Evolutionary conservation across 2,329 filamentous ascomycete genomes (phyloP), one percentile per base, ranked within the genome.

Genomic region (Pseudophaeomoniella oleicola): DNA sequence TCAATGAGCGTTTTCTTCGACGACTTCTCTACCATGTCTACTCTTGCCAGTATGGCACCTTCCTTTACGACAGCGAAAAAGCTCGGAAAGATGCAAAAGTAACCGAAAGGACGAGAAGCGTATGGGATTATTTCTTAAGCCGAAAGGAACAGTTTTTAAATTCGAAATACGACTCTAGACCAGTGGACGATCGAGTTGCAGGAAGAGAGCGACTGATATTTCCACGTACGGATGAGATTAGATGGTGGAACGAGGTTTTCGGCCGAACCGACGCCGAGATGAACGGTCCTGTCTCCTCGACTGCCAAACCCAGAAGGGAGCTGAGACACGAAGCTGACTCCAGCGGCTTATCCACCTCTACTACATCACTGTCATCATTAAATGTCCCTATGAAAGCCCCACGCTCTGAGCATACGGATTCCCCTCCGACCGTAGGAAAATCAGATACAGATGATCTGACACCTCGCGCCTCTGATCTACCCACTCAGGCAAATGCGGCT

Each of bases 41-140:
- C 53, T 88, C 88, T 1, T 94, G 87, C 46, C 90, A 98, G 54
- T 98, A 94, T 44, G 90, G 90, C 32, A 94, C 88, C 0, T 98
- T 98, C 54, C 67, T 98, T 4, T 94, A 83, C 59, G 94, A 98
- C 60, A 92, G 76, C 38, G 90, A 98, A 56, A 90, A 86, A 51
- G 82, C 94, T 50, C 78, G 90, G 3, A 64, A 74, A 12, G 81
- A 90, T 31, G 71, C 74, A 15, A 69, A 66, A 17, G 76, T 82
- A 1, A 64, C 67, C 29, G 77, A 86, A 48, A 70, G 74, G 37
- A 93, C 86, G 3, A 71, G 81, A 3, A 93, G 84, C 15, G 90
- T 94, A 1, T 98, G 90, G 90, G 81, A 90, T 46, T 94, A 96
- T 54, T 96, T 98, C 57, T 63, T 96, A 5, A 76, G 81, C 31